Percentiles rank a stretch among this genome's conserved stretches.
Evolutionary conservation across 2,329 filamentous ascomycete genomes (phyloP).

Genomic region (Sporothrix protearum): DNA sequence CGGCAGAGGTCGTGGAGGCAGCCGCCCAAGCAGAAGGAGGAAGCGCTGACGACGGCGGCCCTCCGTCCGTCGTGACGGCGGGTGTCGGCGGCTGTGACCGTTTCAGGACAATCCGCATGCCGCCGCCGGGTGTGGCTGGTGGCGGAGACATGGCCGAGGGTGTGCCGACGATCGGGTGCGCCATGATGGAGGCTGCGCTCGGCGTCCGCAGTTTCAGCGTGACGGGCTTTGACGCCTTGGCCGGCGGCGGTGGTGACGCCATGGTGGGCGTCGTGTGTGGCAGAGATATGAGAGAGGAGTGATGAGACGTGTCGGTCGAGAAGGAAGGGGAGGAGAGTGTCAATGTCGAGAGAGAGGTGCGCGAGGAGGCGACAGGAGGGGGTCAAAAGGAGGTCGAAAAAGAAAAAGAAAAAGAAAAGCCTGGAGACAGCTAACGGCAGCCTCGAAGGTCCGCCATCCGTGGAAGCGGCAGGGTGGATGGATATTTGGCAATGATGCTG

Average conservation of each 20-base stretch:
- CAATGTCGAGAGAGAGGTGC: neutral
- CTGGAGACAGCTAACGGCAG: slow-evolving; percentile 2
- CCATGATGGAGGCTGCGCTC: slow-evolving; percentile 17
- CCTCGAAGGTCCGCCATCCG: slow-evolving; percentile 9
- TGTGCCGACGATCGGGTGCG: slow-evolving; percentile 24
- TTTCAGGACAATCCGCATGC: slow-evolving; percentile 32
- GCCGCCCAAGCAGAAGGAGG: too few relatives aligned
- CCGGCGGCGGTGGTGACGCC: slow-evolving; percentile 25
- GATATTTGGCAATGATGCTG: too few relatives aligned
- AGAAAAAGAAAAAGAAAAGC: neutral
- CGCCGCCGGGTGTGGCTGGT: slow-evolving; percentile 26
- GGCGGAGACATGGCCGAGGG: slow-evolving; percentile 28
- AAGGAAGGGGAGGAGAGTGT: neutral
- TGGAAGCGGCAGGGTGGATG: neutral
- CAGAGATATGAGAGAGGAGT: neutral
- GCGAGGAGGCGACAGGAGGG: neutral
- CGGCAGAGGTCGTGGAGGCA: neutral
- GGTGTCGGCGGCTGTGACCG: slow-evolving; percentile 34
- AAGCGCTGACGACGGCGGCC: neutral
- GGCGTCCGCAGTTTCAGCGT: slow-evolving; percentile 28
- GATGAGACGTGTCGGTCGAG: neutral
- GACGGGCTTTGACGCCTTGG: slow-evolving; percentile 25
- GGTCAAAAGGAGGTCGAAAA: neutral
- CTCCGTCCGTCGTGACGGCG: slow-evolving; percentile 32
- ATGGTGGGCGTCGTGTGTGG: slow-evolving; percentile 15